Evolutionary conservation across 306 rosid species (phyloP).

Genomic region (Urtica urens): DNA sequence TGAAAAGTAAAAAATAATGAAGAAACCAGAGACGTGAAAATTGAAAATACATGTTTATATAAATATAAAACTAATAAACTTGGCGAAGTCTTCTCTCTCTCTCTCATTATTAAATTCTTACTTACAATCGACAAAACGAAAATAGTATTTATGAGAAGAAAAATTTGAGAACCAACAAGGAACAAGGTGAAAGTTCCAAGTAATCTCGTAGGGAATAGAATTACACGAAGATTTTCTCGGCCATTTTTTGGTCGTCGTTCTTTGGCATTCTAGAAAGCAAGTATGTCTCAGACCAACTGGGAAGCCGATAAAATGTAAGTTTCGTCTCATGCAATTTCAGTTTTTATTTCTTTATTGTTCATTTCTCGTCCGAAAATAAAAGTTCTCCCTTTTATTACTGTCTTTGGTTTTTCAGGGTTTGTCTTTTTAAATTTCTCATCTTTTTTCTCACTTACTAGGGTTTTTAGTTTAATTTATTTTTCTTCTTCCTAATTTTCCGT

Average conservation of each 20-base stretch:
- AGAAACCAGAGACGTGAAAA: not conserved
- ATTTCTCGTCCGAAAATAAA: not conserved
- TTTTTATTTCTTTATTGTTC: not conserved
- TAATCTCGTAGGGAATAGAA: not conserved
- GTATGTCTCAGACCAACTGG: slow-evolving; percentile 43
- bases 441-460: not conserved
- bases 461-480: not conserved
- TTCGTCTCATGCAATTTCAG: not conserved
- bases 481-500: not conserved
- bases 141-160: not conserved
- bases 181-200: not conserved
- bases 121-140: not conserved
- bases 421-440: slow-evolving; percentile 1
- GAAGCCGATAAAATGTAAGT: slow-evolving; percentile 55
- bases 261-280: not conserved
- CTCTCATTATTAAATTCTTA: too few relatives aligned
- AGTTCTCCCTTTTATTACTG: too few relatives aligned
- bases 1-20: not conserved
- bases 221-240: not conserved
- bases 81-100: too few relatives aligned
- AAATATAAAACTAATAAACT: too few relatives aligned
- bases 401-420: slow-evolving; percentile 1
- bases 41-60: too few relatives aligned
- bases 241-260: not conserved
- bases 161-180: not conserved